Evolutionary conservation across 768 basidiomycete genomes (phyloP), one percentile per base, ranked within the genome.

Genomic region (Coprinopsis marcescibilis): DNA sequence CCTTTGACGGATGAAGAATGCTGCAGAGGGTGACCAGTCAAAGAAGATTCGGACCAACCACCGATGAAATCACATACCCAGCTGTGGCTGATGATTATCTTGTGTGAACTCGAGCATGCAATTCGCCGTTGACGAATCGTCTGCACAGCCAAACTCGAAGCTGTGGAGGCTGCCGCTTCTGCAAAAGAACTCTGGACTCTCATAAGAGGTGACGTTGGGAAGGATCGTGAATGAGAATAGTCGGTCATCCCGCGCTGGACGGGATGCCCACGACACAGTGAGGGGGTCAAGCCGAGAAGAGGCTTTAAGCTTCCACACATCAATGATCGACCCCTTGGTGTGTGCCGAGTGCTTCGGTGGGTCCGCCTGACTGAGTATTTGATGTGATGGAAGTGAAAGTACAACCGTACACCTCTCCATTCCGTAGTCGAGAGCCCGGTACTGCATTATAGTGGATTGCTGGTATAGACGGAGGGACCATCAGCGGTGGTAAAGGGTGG

Each of bases 381-480:
- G 30, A 32, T 8, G 30, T 8, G n/a, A n/a, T n/a, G 30, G 8
- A 8, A 32, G n/a, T 32, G 30, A n/a, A 32, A 32, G 30, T 32
- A 32, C 30, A n/a, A 32, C 30, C 30, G 30, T 8, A 15, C 39
- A 26, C 57, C 46, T 30, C 34, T 52, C 52, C 54, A 55, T 52
- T 2, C 37, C 35, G 29, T 43, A 55, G 41, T 55, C 54, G n/a
- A 55, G n/a, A 0, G 41, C 41, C 2, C 54, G 38, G 26, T 52
- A 55, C 30, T 55, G 54, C 1, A 35, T 36, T 14, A 55, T 48
- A 2, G 54, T 55, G 1, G 45, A 50, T 2, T 49, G 39, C 52
- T 55, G 30, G n/a, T 32, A n/a, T 32, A n/a, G 30, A 8, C n/a
- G 8, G 8, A 8, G 10, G n/a, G 30, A 32, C 8, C n/a, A 32